These are phyloP conservation scores for Vigna reflexopilosa DNA, from an alignment of 306 rosid species.

Conservation along the genomic window DNA sequence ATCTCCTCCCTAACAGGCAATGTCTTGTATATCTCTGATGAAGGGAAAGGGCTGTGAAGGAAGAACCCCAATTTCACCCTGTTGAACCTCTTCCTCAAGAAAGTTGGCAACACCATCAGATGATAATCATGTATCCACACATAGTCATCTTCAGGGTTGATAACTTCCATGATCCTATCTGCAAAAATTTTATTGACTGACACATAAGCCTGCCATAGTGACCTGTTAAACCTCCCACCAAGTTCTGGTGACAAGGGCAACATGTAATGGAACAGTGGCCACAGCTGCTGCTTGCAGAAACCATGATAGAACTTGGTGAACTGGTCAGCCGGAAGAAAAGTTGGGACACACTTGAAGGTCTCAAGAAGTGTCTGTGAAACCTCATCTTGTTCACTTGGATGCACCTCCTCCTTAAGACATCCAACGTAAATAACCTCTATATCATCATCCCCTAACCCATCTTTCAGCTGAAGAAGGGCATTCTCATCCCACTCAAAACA, in stretches of 20 bases:
- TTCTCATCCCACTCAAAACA: conserved; percentile 78
- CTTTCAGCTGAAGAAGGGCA: conserved; percentile 78
- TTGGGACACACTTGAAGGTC: conserved; percentile 72
- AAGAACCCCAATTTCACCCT: conserved; percentile 82
- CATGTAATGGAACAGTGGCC: conserved; percentile 95
- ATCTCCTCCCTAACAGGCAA: conserved; percentile 84
- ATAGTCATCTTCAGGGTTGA: conserved; percentile 83
- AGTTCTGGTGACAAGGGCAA: conserved; percentile 76
- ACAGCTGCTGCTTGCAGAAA: conserved; percentile 79
- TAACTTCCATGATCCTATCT: conserved; percentile 88
- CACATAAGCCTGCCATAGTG: conserved; percentile 82
- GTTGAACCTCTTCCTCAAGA: conserved; percentile 85
- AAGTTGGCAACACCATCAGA: conserved; percentile 84
- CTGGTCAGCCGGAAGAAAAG: conserved; percentile 73
- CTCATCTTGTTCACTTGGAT: conserved; percentile 81
- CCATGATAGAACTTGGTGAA: conserved; percentile 78
- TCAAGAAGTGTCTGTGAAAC: conserved; percentile 76
- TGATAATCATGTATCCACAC: conserved; percentile 95
- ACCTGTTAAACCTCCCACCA: conserved; percentile 81
- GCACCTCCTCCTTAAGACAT: conserved; percentile 74
- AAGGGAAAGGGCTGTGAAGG: conserved; percentile 88
- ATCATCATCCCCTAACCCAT: conserved; percentile 82
- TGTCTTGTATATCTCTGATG: conserved; percentile 80
- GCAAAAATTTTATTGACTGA: conserved; percentile 86
- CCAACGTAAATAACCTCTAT: conserved; percentile 83